Evolutionary conservation across 108 stramenopile species (phyloP).

Genomic region (Schizochytrium sp.): DNA sequence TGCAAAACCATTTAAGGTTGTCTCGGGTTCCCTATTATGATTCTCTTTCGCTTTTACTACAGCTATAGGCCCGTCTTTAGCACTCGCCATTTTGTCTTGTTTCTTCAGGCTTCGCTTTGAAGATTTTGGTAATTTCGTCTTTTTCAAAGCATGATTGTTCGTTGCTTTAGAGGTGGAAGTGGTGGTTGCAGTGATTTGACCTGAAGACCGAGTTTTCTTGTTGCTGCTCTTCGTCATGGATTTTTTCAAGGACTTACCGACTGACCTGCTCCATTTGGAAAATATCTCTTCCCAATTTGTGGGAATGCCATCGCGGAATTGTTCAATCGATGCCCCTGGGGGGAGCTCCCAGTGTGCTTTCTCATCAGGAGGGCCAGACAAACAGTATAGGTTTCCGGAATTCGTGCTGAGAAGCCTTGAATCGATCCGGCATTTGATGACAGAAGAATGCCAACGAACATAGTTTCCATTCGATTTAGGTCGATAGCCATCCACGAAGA

Average conservation of each 20-base stretch:
- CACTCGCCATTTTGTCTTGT: not conserved
- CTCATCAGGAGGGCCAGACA: not conserved
- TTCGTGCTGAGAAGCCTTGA: constrained; percentile 5
- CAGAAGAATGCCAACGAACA: not conserved
- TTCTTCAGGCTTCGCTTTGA: not conserved
- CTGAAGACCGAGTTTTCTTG: not conserved
- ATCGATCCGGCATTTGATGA: not conserved
- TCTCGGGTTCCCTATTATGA: not conserved
- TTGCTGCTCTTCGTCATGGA: not conserved
- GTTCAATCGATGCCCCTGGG: not conserved
- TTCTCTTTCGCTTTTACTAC: not conserved
- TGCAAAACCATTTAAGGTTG: not conserved
- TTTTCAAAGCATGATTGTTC: not conserved
- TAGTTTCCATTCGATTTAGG: not conserved
- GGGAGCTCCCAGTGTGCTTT: not conserved
- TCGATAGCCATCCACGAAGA: too few relatives aligned
- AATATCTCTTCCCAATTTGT: not conserved
- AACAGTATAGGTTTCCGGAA: not conserved
- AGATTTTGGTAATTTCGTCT: not conserved
- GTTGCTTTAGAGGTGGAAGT: not conserved
- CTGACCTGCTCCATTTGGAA: not conserved
- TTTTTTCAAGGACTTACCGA: not conserved
- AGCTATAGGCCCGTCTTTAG: not conserved
- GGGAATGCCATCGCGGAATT: not conserved
- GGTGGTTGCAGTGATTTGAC: too few relatives aligned